Evolutionary conservation across 2,329 filamentous ascomycete species (phyloP), one percentile per base, ranked within the genome.

Genomic region (Ceratocystis albifundus): DNA sequence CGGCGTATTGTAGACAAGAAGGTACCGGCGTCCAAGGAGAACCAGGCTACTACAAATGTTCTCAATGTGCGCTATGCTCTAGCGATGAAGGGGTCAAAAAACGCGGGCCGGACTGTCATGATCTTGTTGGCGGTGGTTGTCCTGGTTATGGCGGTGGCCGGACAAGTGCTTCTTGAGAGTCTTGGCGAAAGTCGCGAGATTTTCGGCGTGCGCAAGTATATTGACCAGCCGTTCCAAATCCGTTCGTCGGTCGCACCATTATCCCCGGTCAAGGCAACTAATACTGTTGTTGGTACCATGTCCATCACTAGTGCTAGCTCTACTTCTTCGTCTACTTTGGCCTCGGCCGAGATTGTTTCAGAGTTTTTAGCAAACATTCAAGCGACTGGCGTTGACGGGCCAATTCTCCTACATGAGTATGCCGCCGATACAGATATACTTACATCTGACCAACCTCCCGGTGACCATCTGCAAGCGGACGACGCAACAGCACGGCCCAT

Each of bases 101-200:
- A 82, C 25, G 82, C 82, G 2, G 79, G 81, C 32, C 72, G 74
- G 61, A 78, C 78, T 66, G 74, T 87, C 65, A 75, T 84, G 46
- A 74, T 82, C 48, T 77, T 81, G 65, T 79, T 84, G 64, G 77
- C 82, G 55, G 71, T 86, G 68, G 77, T 86, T 20, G 59, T 68
- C 17, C 73, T 87, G 32, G 72, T 88, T 63, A 77, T 90, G 61
- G 79, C 87, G 48, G 75, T 88, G 3, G 71, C 88, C 20, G 80
- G 86, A 46, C 84, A 87, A 65, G 79, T 84, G 61, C 74, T 89
- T 64, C 77, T 88, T 20, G 88, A 90, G 73, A 77, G 86, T 57
- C 80, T 80, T 66, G 85, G 84, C 28, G 74, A 81, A 15, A 78
- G 80, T 6, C 79, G 78, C 6, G 83, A 87, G 15, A 72, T 82